Evolutionary conservation across 2,329 filamentous ascomycete genomes (phyloP).

Genomic region (Sporothrix pallida): DNA sequence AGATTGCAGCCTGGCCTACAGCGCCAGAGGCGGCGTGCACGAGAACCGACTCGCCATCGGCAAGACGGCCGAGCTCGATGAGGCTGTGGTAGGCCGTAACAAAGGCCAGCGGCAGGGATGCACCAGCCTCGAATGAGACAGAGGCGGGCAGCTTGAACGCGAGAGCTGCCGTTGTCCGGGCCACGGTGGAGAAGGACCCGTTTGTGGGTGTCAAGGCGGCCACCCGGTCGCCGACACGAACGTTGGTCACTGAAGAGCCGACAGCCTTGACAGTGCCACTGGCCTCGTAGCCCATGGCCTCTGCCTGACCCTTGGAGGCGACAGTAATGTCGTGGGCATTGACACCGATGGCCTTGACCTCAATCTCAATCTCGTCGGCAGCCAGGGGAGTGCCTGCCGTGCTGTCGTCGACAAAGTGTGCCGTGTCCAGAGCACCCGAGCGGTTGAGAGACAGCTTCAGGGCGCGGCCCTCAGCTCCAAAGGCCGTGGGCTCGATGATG

Average conservation of each 20-base stretch:
- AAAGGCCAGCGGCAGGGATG: slow-evolving; percentile 50
- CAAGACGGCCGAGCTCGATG: slow-evolving; percentile 48
- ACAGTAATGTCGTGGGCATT: slow-evolving; percentile 55
- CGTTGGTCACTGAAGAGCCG: slow-evolving; percentile 38
- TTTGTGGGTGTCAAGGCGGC: slow-evolving; percentile 43
- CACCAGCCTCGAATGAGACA: slow-evolving; percentile 48
- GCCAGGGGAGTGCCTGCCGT: slow-evolving; percentile 41
- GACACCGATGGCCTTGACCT: slow-evolving; percentile 52
- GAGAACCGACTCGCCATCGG: slow-evolving; percentile 48
- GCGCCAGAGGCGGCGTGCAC: slow-evolving; percentile 50
- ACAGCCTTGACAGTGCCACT: slow-evolving; percentile 46
- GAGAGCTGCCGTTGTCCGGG: slow-evolving; percentile 43
- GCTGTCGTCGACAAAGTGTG: slow-evolving; percentile 51
- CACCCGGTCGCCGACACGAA: slow-evolving; percentile 48
- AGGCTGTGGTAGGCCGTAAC: slow-evolving; percentile 51
- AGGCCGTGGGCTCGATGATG: slow-evolving; percentile 49
- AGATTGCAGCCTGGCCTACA: slow-evolving; percentile 50
- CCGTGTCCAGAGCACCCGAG: slow-evolving; percentile 48
- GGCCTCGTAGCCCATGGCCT: slow-evolving; percentile 50
- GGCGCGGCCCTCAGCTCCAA: slow-evolving; percentile 46
- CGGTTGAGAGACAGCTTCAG: slow-evolving; percentile 50
- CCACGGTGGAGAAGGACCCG: slow-evolving; percentile 46
- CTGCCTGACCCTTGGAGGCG: slow-evolving; percentile 49
- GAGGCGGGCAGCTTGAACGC: slow-evolving; percentile 48
- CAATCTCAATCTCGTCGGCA: slow-evolving; percentile 50